phyloP scores from a whole-genome alignment of 257 asterid species.

The Scutellaria baicalensis region DNA sequence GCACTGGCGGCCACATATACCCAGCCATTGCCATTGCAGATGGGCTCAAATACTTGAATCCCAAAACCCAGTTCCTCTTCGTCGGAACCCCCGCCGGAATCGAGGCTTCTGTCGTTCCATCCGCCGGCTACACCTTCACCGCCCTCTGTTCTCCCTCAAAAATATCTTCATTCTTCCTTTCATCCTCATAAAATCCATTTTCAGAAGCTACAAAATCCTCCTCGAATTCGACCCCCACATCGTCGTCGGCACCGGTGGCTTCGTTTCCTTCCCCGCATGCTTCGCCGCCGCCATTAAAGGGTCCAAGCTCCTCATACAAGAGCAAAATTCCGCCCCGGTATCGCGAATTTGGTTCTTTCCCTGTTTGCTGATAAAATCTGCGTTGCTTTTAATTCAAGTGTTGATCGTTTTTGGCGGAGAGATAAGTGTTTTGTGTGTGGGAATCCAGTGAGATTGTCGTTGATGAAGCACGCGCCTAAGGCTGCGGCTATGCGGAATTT shows the following conservation, averaged over 20 bases:
- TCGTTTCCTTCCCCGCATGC: conserved; percentile 53
- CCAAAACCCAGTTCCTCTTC: conserved; percentile 37
- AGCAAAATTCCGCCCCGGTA: conserved; percentile 54
- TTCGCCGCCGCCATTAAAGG: conserved; percentile 48
- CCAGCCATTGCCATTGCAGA: conserved; percentile 65
- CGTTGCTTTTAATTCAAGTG: conserved; percentile 44
- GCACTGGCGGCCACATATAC: conserved; percentile 53
- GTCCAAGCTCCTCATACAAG: conserved; percentile 39
- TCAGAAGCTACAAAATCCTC: conserved; percentile 28
- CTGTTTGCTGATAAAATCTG: conserved; percentile 32
- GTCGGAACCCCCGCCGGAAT: conserved; percentile 39
- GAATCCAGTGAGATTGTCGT: conserved; percentile 45
- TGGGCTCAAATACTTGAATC: conserved; percentile 36
- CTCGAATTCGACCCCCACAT: conserved; percentile 36
- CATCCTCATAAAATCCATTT: conserved; percentile 19
- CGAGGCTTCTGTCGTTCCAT: conserved; percentile 40
- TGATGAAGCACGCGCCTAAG: conserved; percentile 23
- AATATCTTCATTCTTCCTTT: conserved; percentile 36
- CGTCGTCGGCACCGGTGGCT: conserved; percentile 57
- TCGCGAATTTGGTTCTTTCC: conserved; percentile 42
- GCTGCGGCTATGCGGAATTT: conserved; percentile 30
- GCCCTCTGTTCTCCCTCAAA: conserved; percentile 23
- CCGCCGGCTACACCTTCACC: conserved; percentile 46
- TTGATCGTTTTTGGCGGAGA: conserved; percentile 41
- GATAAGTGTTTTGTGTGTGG: conserved; percentile 41